Evolutionary conservation across 2,329 filamentous ascomycete genomes (phyloP), one percentile per base, ranked within the genome.

Genomic region (Fusarium liriodendri): DNA sequence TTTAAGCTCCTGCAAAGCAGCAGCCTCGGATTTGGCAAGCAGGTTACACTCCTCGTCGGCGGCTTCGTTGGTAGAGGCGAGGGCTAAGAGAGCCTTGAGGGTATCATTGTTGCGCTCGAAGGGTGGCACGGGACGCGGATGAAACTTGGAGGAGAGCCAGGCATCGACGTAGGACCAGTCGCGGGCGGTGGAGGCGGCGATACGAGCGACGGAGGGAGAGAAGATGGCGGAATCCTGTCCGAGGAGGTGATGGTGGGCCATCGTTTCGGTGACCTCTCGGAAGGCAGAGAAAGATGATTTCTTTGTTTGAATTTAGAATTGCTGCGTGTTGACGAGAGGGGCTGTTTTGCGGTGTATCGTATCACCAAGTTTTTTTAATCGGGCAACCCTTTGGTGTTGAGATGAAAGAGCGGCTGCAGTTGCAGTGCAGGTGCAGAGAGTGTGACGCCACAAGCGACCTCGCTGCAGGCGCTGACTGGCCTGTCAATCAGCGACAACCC

Each of bases 91-190:
- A 1, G 89, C 91, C 73, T 91, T 92, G 59, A 98, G 87, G 0
- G 95, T 98, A 54, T 96, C 93, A 33, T 92, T 88, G 79, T 97
- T 98, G 77, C 95, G 92, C 84, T 98, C 96, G 81, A 98, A 98
- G 1, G 87, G 80, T 0, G 95, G 95, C 0, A 92, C 84, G 0
- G 88, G 81, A 54, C 89, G 89, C 33, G 89, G 88, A 52, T 88
- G 87, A 76, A 93, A 94, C 79, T 93, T 93, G 68, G 89, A 88
- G 54, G 88, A 86, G 13, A 98, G 90, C 95, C 96, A 98, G 77
- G 87, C 86, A 83, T 97, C 95, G 76, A 98, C 89, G 75, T 94
- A 95, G 64, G 91, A 92, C 96, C 96, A 98, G 83, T 98, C 95
- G 80, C 96, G 95, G 55, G 95, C 94, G 72, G 93, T 91, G 14